Percentiles rank a stretch among this genome's conserved stretches.
Conservation (phyloP, 2,329 filamentous ascomycete genomes). For the Graphium sp. region DNA sequence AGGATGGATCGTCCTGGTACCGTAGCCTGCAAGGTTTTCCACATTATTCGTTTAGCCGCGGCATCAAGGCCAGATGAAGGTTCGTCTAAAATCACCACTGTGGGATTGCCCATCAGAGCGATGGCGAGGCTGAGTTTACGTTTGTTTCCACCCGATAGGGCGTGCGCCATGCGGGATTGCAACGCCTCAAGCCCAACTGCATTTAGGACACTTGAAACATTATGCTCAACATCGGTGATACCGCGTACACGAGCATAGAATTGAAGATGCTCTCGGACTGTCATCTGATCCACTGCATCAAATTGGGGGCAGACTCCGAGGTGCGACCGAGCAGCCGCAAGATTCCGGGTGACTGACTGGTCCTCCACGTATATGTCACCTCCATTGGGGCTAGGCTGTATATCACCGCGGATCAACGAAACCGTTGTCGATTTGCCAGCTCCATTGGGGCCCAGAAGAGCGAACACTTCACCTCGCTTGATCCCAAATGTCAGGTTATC, state of each 20-base stretch:
- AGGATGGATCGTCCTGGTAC: conserved; percentile 66
- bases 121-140: conserved; percentile 83
- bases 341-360: conserved; percentile 54
- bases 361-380: conserved; percentile 72
- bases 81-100: conserved; percentile 76
- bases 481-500: conserved; percentile 79
- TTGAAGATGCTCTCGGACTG: conserved; percentile 65
- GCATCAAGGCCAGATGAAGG: conserved; percentile 82
- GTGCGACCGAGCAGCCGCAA: conserved; percentile 55
- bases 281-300: conserved; percentile 82
- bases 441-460: conserved; percentile 76
- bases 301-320: conserved; percentile 87
- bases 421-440: conserved; percentile 88
- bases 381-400: conserved; percentile 54
- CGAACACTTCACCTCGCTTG: conserved; percentile 67
- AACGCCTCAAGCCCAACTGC: conserved; percentile 66
- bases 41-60: conserved; percentile 83
- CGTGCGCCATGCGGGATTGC: conserved; percentile 55
- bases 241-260: conserved; percentile 83
- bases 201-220: conserved; percentile 60
- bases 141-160: conserved; percentile 81
- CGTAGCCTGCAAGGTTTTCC: conserved; percentile 63
- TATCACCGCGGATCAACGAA: conserved; percentile 75
- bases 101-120: conserved; percentile 81
- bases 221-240: conserved; percentile 56